A percentile compares a stretch with the other conserved stretches of the same genome.
phyloP scores from a whole-genome alignment of 306 rosid genomes.

The Quercus berberidifolia region DNA sequence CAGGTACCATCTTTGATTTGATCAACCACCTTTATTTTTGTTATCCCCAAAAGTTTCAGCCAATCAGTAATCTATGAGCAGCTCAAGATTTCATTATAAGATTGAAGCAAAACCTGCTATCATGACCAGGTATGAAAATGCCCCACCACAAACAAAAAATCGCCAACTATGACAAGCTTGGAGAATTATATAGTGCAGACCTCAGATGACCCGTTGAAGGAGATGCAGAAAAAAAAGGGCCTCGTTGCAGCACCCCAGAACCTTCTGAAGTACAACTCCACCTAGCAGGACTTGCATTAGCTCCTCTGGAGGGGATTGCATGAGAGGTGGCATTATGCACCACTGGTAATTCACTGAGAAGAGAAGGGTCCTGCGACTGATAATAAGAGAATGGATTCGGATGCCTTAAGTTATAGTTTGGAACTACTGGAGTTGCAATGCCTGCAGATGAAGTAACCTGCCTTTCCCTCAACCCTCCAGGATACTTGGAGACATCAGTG shows the following conservation, averaged over 20 bases:
- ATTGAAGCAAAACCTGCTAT: conserved; percentile 5
- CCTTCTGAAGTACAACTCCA: conserved; percentile 40
- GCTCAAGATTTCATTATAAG: conserved; percentile 3
- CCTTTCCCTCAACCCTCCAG: conserved; percentile 27
- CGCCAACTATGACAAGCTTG: conserved; percentile 15
- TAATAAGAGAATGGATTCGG: conserved; percentile 22
- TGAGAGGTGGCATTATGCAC: conserved; percentile 20
- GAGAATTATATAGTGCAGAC: conserved; percentile 24
- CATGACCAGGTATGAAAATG: conserved; percentile 2
- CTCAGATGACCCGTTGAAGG: conserved; percentile 30
- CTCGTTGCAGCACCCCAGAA: conserved; percentile 20
- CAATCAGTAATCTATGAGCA: neutral
- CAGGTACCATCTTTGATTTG: neutral
- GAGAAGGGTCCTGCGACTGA: conserved; percentile 19
- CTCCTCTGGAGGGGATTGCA: conserved; percentile 23
- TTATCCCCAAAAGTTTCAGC: conserved; percentile 13
- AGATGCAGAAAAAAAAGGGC: conserved; percentile 13
- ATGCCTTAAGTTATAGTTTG: conserved; percentile 20
- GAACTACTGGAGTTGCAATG: conserved; percentile 13
- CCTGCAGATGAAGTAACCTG: conserved; percentile 21
- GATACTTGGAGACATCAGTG: conserved; percentile 20
- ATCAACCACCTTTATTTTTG: neutral
- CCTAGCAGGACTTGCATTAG: conserved; percentile 25
- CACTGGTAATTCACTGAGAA: conserved; percentile 19
- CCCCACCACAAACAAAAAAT: neutral